Evolutionary conservation across 2,329 filamentous ascomycete species (phyloP).

Genomic region (Pestalotiopsis sp.): DNA sequence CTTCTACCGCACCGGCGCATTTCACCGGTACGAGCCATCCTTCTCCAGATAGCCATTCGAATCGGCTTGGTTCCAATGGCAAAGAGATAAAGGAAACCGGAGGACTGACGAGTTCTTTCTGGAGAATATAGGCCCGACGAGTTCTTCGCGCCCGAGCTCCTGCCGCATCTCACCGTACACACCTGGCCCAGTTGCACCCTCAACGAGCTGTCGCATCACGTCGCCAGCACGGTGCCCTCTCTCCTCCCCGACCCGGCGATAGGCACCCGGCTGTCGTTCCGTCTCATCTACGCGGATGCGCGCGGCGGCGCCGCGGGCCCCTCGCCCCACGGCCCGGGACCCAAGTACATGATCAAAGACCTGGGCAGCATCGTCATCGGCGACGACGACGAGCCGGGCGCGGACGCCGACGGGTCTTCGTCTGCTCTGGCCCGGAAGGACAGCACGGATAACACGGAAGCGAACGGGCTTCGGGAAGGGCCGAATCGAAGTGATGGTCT

Average conservation of each 20-base stretch:
- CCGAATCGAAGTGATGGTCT: constrained; percentile 42
- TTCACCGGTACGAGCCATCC: constrained; percentile 62
- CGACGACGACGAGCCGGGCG: constrained; percentile 51
- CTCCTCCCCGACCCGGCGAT: constrained; percentile 74
- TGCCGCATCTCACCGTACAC: constrained; percentile 77
- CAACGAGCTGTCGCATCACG: constrained; percentile 76
- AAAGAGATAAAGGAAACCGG: background rate
- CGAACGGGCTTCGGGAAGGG: background rate
- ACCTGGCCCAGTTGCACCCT: constrained; percentile 84
- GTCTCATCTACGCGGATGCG: constrained; percentile 72
- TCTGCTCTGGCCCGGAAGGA: constrained; percentile 14
- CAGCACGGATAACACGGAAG: background rate
- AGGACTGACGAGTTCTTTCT: background rate
- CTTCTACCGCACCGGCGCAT: constrained; percentile 76
- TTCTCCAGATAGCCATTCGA: background rate
- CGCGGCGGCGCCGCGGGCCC: constrained; percentile 28
- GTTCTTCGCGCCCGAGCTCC: constrained; percentile 62
- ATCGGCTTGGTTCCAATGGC: background rate
- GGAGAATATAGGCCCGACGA: constrained; percentile 63
- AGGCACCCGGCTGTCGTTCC: constrained; percentile 85
- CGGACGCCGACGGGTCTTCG: constrained; percentile 36
- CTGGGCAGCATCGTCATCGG: constrained; percentile 82
- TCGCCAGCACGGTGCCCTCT: constrained; percentile 66
- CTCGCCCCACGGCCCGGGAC: constrained; percentile 38
- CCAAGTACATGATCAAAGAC: constrained; percentile 75